phyloP scores from a whole-genome alignment of 192 early-diverging fungal genomes.

The Podochytrium sp. region DNA sequence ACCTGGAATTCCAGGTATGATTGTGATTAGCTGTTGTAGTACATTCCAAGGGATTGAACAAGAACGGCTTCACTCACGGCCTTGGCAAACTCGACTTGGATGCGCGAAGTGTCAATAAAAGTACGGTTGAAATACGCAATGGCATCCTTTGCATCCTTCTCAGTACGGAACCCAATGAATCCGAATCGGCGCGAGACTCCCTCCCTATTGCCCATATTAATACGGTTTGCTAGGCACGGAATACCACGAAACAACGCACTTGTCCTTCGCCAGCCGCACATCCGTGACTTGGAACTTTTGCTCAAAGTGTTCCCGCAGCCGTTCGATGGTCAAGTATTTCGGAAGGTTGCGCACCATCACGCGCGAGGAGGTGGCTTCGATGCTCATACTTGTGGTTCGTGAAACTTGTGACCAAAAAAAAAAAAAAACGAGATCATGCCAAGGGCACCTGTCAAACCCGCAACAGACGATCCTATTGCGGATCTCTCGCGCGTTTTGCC shows the following conservation, averaged over 20 bases:
- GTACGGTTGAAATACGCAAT: slow-evolving; percentile 87
- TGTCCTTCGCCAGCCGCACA: slow-evolving; percentile 82
- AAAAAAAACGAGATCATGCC: slow-evolving; percentile 22
- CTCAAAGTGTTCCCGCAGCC: slow-evolving; percentile 86
- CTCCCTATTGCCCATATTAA: slow-evolving; percentile 52
- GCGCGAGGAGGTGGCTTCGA: slow-evolving; percentile 50
- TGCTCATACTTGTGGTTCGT: background rate
- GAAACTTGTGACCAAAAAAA: slow-evolving; percentile 21
- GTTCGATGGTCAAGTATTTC: slow-evolving; percentile 80
- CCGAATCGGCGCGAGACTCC: slow-evolving; percentile 86
- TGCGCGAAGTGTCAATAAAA: slow-evolving; percentile 89
- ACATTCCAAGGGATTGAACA: too few species aligned
- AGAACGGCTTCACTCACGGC: too few species aligned
- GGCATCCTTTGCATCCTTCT: slow-evolving; percentile 83
- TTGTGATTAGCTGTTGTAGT: background rate
- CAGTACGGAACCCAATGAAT: slow-evolving; percentile 89
- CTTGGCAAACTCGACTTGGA: slow-evolving; percentile 86
- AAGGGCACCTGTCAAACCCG: background rate
- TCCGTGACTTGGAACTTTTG: slow-evolving; percentile 88
- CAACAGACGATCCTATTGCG: background rate
- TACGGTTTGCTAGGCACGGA: background rate
- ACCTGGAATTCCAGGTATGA: slow-evolving; percentile 42
- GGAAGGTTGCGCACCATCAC: slow-evolving; percentile 98
- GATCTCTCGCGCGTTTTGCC: background rate
- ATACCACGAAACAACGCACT: slow-evolving; percentile 50